Base-by-base conservation (phyloP, 2,329 filamentous ascomycete genomes). In the Sporothrix euskadiensis region DNA sequence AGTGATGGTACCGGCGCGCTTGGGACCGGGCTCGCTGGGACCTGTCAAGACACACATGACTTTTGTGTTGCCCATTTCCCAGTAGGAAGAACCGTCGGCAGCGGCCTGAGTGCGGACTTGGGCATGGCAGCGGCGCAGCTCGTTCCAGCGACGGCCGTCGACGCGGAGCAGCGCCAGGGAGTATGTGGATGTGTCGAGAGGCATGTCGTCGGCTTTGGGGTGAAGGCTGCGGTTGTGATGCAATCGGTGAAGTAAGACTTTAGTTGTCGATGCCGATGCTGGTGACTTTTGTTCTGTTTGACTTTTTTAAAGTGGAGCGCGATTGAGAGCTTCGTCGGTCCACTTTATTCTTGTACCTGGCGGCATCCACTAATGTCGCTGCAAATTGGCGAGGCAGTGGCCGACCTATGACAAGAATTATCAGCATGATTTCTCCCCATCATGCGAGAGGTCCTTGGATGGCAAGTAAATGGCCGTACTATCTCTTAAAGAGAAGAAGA, bases 11-110 rank as follows among this genome's bases (percentile, higher is more conserved):
- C 76, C 77, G 19, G 78, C 78, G 59, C 78, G 83, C 32, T 78
- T 79, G 71, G 83, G 83, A 7, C 80, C 79, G 9, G 81, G 87
- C 82, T 99, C 96, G 52, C 88, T 89, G 0, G 96, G 96, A 0
- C 96, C 96, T 1, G 91, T 90, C 66, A 99, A 91, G 32, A 94
- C 94, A 83, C 95, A 98, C 83, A 98, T 93, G 78, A 99, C 91
- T 81, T 97, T 96, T 30, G 96, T 99, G 83, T 98, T 97, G 78
- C 96, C 96, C 91, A 97, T 97, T 81, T 97, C 94, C 74, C 98
- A 89, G 83, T 97, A 97, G 75, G 92, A 93, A 61, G 93, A 97
- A 49, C 96, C 96, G 78, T 98, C 96, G 72, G 94, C 94, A 69
- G 94, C 92, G 75, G 94, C 91, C 82, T 98, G 96, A 0, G 94